Conservation (phyloP, 208 protist species). For the Tetramitus jugosus region DNA sequence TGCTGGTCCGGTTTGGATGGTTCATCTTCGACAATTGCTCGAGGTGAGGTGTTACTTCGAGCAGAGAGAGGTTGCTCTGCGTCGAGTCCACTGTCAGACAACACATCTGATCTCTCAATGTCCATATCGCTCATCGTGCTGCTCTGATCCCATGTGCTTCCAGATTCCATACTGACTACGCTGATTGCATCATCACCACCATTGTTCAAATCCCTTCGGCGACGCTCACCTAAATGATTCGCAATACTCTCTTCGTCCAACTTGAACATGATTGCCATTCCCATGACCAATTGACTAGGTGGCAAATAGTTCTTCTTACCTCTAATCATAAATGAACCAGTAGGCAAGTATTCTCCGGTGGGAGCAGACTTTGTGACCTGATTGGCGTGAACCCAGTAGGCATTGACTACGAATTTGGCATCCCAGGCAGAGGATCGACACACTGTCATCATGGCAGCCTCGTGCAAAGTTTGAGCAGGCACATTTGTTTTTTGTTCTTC, state of each 20-base stretch:
- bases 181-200: constrained; percentile 28
- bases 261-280: constrained; percentile 55
- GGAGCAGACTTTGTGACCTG: constrained; percentile 75
- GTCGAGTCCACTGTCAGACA: background rate
- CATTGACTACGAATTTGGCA: constrained; percentile 69
- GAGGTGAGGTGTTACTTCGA: background rate
- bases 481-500: constrained; percentile 33
- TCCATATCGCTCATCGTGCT: background rate
- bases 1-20: constrained; percentile 16
- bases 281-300: constrained; percentile 52
- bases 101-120: background rate
- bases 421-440: constrained; percentile 84
- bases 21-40: constrained; percentile 17
- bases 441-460: constrained; percentile 81
- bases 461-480: constrained; percentile 52
- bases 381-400: constrained; percentile 80
- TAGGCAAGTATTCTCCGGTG: constrained; percentile 69
- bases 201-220: background rate
- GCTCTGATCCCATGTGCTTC: background rate
- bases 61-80: background rate
- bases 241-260: constrained; percentile 40
- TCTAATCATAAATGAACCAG: constrained; percentile 73
- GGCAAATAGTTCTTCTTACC: constrained; percentile 78
- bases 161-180: constrained; percentile 8
- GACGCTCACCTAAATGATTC: constrained; percentile 40